Base-by-base conservation (phyloP, 78 protist genomes). In the Dictyostelium intermedium region DNA sequence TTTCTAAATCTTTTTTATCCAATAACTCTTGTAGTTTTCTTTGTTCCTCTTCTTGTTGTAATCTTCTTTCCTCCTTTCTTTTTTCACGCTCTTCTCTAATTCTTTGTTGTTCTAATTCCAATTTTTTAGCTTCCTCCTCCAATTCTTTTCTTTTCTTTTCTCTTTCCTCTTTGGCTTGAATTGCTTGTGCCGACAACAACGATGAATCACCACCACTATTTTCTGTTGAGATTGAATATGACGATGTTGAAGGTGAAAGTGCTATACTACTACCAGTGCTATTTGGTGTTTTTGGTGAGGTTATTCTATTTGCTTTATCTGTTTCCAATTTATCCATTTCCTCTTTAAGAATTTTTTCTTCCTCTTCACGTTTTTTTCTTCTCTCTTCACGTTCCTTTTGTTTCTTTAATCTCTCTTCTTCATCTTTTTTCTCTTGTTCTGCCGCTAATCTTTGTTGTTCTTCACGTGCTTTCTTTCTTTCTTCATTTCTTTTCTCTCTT, bases 331-430 rank as follows among this genome's bases (percentile, higher is more conserved):
- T 87, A 16, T 76, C 85, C 61, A 77, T 81, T 25, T 87, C 92
- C 10, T 76, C 92, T 20, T 81, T 76, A 1, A 87, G 45, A 0
- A 27, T 43, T 27, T 60, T 81, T 56, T 81, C 85, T 16, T 81
- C 85, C 18, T 81, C 85, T 34, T 81, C 85, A 53, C 85, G 69
- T 45, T 34, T n/a, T 6, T 34, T 45, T 32, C 63, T 50, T 63
- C 92, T 76, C 27, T 87, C 92, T 5, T 87, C 92, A 23, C 92
- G n/a, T 20, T 87, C 92, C 5, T 87, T 84, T 10, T 84, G n/a
- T 32, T 43, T 53, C 43, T 69, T 76, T 37, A 27, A 14, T 78
- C 92, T 37, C 30, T 87, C 92, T 35, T 87, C 92, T 20, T 87
- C 92, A 5, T 87, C 92, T 61, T 78, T 50, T 32, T 87, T 87